phyloP scores from a whole-genome alignment of 2,329 filamentous ascomycete genomes.

The Fusarium beomiforme region DNA sequence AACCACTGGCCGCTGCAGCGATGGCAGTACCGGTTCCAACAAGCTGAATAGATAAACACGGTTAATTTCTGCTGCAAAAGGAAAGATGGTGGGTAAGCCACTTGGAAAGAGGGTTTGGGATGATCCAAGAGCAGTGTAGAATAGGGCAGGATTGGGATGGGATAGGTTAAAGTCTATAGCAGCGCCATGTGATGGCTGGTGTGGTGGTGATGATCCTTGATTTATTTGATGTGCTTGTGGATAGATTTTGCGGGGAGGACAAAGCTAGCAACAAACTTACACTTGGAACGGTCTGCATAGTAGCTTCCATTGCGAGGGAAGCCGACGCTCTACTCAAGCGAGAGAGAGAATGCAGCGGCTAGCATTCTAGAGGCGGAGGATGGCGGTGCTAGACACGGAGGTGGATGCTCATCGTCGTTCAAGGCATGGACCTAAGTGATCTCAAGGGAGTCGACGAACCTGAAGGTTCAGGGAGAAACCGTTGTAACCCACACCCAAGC shows the following conservation, averaged over 20 bases:
- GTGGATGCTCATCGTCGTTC: slow-evolving; percentile 46
- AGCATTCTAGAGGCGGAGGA: slow-evolving; percentile 49
- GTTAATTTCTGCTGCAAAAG: slow-evolving; percentile 37
- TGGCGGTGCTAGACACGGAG: slow-evolving; percentile 42
- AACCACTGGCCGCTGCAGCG: slow-evolving; percentile 67
- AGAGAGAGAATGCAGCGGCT: slow-evolving; percentile 47
- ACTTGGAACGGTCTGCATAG: slow-evolving; percentile 65
- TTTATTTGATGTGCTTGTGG: slow-evolving; percentile 28
- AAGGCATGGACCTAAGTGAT: slow-evolving; percentile 39
- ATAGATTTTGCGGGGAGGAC: slow-evolving; percentile 34
- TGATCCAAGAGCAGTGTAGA: slow-evolving; percentile 23
- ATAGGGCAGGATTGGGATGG: slow-evolving; percentile 28
- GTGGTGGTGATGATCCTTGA: slow-evolving; percentile 38
- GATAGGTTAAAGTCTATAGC: slow-evolving; percentile 41
- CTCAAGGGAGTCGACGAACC: slow-evolving; percentile 22
- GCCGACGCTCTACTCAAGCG: slow-evolving; percentile 51
- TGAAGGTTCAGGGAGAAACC: slow-evolving; percentile 11
- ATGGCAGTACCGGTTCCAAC: slow-evolving; percentile 70
- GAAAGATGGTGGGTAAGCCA: slow-evolving; percentile 31
- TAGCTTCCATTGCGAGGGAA: slow-evolving; percentile 50
- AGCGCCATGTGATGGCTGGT: slow-evolving; percentile 31
- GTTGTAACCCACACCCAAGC: slow-evolving; percentile 29
- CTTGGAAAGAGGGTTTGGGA: slow-evolving; percentile 34
- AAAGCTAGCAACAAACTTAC: slow-evolving; percentile 51
- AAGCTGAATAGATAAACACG: slow-evolving; percentile 55